A percentile compares a stretch with the other conserved stretches of the same genome.
Conservation (phyloP, 495 filamentous ascomycete genomes). For the Bryoglossum gracile region DNA sequence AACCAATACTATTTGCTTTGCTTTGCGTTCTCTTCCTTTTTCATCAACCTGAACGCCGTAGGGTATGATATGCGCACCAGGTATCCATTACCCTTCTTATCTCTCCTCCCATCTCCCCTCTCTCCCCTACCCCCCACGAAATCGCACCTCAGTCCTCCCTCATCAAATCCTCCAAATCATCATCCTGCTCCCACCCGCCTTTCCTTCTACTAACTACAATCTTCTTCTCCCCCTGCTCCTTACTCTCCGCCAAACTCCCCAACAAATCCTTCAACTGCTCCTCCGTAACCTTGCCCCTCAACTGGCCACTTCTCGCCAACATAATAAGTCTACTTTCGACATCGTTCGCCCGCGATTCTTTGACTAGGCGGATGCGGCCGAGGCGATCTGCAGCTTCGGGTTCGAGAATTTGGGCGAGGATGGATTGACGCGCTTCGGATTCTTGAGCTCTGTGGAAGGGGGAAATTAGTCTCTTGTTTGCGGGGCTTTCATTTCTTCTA, state of each 20-base stretch:
- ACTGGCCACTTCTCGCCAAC: conserved; percentile 80
- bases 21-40: too few species aligned
- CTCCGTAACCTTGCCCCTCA: conserved; percentile 83
- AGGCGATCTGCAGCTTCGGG: conserved; percentile 91
- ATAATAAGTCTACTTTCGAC: conserved; percentile 90
- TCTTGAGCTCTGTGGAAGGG: conserved; percentile 68
- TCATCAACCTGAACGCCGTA: too few species aligned
- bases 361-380: conserved; percentile 90
- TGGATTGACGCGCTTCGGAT: conserved; percentile 64
- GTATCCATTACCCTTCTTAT: too few species aligned
- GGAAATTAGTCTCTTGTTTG: too few species aligned
- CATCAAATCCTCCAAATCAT: conserved; percentile 33
- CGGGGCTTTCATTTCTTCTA: too few species aligned
- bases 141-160: background rate
- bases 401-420: conserved; percentile 86
- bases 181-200: conserved; percentile 79
- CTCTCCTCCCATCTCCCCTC: too few species aligned
- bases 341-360: conserved; percentile 81
- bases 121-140: too few species aligned
- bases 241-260: conserved; percentile 68
- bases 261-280: conserved; percentile 88
- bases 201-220: conserved; percentile 81
- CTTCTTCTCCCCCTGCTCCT: conserved; percentile 53
- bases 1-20: too few species aligned
- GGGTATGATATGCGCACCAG: too few species aligned